A percentile compares a stretch with the other conserved stretches of the same genome.
These are phyloP conservation scores for Excoecaria cochinchinensis DNA, from an alignment of 345 rosid genomes.

Conservation along the genomic window DNA sequence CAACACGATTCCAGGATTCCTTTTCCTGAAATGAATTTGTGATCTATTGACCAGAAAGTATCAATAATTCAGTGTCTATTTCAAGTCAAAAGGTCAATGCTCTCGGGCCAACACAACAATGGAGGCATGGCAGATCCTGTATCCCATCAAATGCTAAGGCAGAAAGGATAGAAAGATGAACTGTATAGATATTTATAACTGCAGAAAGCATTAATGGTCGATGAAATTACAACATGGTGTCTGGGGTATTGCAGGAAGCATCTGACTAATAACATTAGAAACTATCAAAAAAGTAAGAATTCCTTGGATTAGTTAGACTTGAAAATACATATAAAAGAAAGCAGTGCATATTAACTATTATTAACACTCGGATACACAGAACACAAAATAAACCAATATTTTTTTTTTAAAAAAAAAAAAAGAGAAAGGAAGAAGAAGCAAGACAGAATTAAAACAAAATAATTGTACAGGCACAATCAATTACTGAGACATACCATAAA, in stretches of 20 bases:
- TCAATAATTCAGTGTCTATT: not conserved
- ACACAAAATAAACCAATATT: too few species aligned
- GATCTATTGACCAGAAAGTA: not conserved
- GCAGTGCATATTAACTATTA: not conserved
- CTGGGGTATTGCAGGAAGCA: not conserved
- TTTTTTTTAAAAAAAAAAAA: too few species aligned
- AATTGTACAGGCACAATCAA: not conserved
- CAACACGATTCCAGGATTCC: not conserved
- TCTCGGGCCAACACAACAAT: not conserved
- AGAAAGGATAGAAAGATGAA: not conserved
- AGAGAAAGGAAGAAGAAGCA: not conserved
- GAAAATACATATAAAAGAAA: not conserved
- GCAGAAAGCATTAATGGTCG: not conserved
- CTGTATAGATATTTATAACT: too few species aligned
- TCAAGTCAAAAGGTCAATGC: constrained; percentile 1
- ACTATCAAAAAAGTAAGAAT: not conserved
- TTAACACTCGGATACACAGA: not conserved
- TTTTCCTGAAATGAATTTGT: not conserved
- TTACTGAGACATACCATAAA: constrained; percentile 62
- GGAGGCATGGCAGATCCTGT: not conserved
- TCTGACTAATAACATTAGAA: not conserved
- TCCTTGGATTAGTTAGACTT: not conserved
- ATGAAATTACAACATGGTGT: not conserved
- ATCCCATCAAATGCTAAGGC: not conserved
- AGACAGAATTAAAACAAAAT: not conserved